Conservation (phyloP, 768 basidiomycete genomes). For the Mycena sanguinolenta region DNA sequence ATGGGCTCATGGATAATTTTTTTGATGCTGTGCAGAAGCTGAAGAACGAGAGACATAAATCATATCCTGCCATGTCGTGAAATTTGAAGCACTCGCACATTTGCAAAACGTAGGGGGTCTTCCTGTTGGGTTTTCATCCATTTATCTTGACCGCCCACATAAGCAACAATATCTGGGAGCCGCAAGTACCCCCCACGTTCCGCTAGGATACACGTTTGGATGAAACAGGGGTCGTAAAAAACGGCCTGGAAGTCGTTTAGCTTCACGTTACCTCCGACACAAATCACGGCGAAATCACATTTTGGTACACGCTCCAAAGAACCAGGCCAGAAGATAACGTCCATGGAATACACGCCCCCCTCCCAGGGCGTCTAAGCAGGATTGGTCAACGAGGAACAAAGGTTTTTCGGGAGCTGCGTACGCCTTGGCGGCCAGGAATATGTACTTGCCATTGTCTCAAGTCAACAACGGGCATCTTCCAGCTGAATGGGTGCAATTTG, state of each 20-base stretch:
- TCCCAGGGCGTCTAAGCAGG: conserved; percentile 17
- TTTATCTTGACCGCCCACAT: too few relatives aligned
- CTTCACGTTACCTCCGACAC: background rate
- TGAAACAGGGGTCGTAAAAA: conserved; percentile 22
- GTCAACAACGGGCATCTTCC: conserved; percentile 26
- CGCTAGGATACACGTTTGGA: conserved; percentile 12
- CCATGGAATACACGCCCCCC: conserved; percentile 21
- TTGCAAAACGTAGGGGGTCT: conserved; percentile 18
- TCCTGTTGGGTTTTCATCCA: conserved; percentile 9
- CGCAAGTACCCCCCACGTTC: background rate
- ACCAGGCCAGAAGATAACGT: background rate
- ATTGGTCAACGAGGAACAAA: background rate
- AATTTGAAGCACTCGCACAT: background rate
- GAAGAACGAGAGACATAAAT: background rate
- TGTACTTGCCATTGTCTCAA: conserved; percentile 22
- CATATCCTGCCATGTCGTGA: background rate
- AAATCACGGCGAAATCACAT: background rate
- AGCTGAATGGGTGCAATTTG: conserved; percentile 20
- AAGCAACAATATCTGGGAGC: background rate
- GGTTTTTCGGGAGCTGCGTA: background rate
- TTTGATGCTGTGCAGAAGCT: conserved; percentile 6
- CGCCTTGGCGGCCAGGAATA: conserved; percentile 6
- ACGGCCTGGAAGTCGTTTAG: background rate
- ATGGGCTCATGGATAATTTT: conserved; percentile 1
- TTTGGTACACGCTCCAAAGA: conserved; percentile 1